Evolutionary conservation across 2,329 filamentous ascomycete genomes (phyloP).

Genomic region (Microcyclosporella mali): DNA sequence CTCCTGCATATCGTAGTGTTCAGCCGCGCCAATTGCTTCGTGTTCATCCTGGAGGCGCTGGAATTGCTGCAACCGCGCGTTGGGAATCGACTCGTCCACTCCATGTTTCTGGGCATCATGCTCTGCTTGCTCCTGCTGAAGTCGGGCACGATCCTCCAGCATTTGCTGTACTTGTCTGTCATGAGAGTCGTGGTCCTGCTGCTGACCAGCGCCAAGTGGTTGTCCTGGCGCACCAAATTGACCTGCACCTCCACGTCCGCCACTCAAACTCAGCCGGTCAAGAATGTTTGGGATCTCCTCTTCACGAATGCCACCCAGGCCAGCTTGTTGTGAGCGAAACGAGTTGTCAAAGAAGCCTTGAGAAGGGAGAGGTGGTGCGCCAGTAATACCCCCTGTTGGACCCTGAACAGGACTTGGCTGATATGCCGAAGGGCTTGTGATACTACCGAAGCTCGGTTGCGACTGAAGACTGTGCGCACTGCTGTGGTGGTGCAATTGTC

Average conservation of each 20-base stretch:
- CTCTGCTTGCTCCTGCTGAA: slow-evolving; percentile 57
- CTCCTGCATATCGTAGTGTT: slow-evolving; percentile 5
- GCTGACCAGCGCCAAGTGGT: slow-evolving; percentile 43
- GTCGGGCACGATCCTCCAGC: slow-evolving; percentile 54
- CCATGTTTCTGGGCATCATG: slow-evolving; percentile 42
- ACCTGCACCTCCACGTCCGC: slow-evolving; percentile 42
- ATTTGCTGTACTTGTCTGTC: slow-evolving; percentile 54
- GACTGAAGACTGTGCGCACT: slow-evolving; percentile 94
- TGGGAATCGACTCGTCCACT: slow-evolving; percentile 38
- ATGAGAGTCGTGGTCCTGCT: slow-evolving; percentile 36
- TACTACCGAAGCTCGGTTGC: slow-evolving; percentile 92
- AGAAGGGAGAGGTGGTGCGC: slow-evolving; percentile 29
- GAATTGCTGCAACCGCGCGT: slow-evolving; percentile 76
- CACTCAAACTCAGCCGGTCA: slow-evolving; percentile 57
- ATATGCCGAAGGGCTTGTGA: slow-evolving; percentile 68
- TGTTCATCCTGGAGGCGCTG: slow-evolving; percentile 59
- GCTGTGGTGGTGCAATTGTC: slow-evolving; percentile 80
- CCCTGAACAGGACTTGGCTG: slow-evolving; percentile 54
- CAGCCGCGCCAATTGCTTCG: not conserved
- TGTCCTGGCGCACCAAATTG: slow-evolving; percentile 43
- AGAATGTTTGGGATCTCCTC: slow-evolving; percentile 64
- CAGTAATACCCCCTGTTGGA: slow-evolving; percentile 17
- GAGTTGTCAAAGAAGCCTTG: slow-evolving; percentile 65
- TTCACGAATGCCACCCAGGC: slow-evolving; percentile 50
- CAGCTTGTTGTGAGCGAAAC: slow-evolving; percentile 37